Conservation (phyloP, 1,284 basidiomycete species). For the Fistulinella cinereoalba region DNA sequence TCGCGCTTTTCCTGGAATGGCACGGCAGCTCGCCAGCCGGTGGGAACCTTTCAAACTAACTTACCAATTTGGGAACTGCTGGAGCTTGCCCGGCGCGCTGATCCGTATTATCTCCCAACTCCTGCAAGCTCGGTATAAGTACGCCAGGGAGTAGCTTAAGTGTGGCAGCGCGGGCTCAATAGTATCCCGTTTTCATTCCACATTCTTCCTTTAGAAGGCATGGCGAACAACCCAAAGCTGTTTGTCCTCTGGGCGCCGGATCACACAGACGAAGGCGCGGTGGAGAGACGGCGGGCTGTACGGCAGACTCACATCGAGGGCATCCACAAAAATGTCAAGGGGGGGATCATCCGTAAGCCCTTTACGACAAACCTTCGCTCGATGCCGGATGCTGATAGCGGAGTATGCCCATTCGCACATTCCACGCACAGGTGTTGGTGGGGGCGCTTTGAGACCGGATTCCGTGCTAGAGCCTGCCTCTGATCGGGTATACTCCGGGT, state of each 20-base stretch:
- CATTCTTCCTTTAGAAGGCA: conserved; percentile 2
- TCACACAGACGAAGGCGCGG: conserved; percentile 44
- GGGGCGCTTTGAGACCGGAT: conserved; percentile 43
- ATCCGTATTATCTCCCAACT: conserved; percentile 5
- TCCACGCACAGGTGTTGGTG: conserved; percentile 41
- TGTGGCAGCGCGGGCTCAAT: background rate
- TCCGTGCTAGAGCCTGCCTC: conserved; percentile 26
- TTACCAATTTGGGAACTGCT: background rate
- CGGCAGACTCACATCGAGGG: conserved; percentile 44
- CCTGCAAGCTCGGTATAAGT: background rate
- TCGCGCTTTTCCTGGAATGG: too few relatives aligned
- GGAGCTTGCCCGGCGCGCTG: conserved; percentile 2
- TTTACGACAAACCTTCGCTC: conserved; percentile 1
- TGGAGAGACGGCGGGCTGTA: conserved; percentile 45
- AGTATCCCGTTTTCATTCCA: background rate
- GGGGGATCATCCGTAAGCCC: conserved; percentile 38
- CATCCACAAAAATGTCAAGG: conserved; percentile 32
- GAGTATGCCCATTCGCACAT: background rate
- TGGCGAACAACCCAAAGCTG: conserved; percentile 13
- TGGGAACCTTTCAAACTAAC: conserved; percentile 14
- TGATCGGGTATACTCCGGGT: conserved; percentile 46
- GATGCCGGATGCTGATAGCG: conserved; percentile 4
- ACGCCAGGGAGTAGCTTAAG: background rate
- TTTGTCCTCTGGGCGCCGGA: conserved; percentile 58
- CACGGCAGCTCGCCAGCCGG: background rate